Evolutionary conservation across 2,329 filamentous ascomycete species (phyloP).

Genomic region (Pestalotiopsis sp.): DNA sequence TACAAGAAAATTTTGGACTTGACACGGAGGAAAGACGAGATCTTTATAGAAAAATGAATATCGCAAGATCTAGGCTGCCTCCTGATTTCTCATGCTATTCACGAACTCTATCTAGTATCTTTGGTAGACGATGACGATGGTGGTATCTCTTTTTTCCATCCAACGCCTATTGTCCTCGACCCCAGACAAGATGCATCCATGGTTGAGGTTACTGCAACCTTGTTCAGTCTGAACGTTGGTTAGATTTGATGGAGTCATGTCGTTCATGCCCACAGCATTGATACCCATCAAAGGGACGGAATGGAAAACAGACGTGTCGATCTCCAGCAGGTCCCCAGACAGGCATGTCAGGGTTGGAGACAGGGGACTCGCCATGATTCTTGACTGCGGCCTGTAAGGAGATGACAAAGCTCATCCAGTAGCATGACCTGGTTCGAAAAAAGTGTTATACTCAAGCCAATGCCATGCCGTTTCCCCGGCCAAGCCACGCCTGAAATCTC

Average conservation of each 20-base stretch:
- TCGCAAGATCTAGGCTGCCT: neutral
- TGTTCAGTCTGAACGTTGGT: neutral
- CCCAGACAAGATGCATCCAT: neutral
- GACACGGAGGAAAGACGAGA: neutral
- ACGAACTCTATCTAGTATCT: neutral
- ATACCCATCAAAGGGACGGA: neutral
- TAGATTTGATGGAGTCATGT: slow-evolving; percentile 10
- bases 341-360: neutral
- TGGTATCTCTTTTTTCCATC: neutral
- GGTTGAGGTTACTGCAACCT: neutral
- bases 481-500: neutral
- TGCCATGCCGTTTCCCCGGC: neutral
- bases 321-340: neutral
- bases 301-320: slow-evolving; percentile 6
- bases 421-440: neutral
- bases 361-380: neutral
- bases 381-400: neutral
- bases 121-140: slow-evolving; percentile 3
- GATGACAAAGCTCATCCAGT: neutral
- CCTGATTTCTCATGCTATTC: neutral
- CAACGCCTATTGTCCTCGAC: neutral
- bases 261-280: slow-evolving; percentile 4
- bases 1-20: neutral
- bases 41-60: slow-evolving; percentile 10
- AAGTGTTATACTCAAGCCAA: neutral